Percentiles rank a stretch among this genome's conserved stretches.
Evolutionary conservation across 169 alveolate genomes (phyloP).

Genomic region (Eimeria falciformis): DNA sequence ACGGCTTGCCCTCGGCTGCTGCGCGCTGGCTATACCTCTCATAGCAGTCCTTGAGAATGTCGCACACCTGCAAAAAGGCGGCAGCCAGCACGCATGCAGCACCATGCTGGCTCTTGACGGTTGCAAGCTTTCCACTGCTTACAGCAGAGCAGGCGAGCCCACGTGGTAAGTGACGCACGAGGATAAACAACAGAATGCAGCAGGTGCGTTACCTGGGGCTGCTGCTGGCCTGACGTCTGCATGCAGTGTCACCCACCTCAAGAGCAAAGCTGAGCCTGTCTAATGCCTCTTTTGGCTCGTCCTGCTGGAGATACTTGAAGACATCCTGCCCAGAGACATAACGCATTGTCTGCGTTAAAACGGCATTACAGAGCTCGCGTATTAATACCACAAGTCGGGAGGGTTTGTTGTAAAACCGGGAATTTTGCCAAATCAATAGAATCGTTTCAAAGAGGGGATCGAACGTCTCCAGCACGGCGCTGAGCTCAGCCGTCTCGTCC

Average conservation of each 20-base stretch:
- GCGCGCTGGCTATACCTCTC: conserved; percentile 83
- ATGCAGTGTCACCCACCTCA: conserved; percentile 70
- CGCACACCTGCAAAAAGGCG: conserved; percentile 82
- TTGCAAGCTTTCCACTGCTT: too few species aligned
- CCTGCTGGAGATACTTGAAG: conserved; percentile 90
- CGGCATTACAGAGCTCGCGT: conserved; percentile 94
- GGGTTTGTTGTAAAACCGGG: conserved; percentile 94
- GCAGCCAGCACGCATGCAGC: too few species aligned
- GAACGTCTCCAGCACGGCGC: conserved; percentile 89
- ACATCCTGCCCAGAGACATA: conserved; percentile 92
- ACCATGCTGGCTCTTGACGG: too few species aligned
- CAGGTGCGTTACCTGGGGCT: neutral
- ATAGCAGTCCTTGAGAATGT: conserved; percentile 92
- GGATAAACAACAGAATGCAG: too few species aligned
- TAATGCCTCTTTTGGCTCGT: conserved; percentile 94
- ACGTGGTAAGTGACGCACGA: too few species aligned
- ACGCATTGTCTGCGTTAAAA: conserved; percentile 91
- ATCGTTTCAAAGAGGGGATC: conserved; percentile 94
- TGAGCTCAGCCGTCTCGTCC: conserved; percentile 91
- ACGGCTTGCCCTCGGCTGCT: conserved; percentile 86
- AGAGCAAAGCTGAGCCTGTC: conserved; percentile 90
- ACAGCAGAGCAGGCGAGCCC: too few species aligned
- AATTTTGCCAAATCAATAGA: conserved; percentile 92
- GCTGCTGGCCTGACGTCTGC: neutral
- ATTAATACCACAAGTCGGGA: conserved; percentile 94